phyloP scores from a whole-genome alignment of 331 rosid species.

The Erythrophleum ivorense region DNA sequence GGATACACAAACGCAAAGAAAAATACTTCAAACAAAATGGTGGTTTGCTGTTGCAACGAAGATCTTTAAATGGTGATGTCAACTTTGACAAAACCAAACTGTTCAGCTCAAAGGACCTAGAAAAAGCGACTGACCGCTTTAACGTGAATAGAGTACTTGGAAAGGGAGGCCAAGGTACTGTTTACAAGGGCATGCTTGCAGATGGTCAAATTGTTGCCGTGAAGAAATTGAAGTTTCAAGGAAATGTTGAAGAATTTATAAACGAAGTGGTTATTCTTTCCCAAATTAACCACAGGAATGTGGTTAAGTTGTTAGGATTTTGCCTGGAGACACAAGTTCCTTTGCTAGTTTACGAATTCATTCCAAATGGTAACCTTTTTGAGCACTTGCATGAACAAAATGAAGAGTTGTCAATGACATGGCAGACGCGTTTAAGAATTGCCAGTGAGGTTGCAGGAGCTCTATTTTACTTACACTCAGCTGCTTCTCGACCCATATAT shows the following conservation, averaged over 20 bases:
- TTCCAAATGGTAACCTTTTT: slow-evolving; percentile 46
- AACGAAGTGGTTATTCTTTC: slow-evolving; percentile 49
- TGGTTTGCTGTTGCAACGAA: slow-evolving; percentile 42
- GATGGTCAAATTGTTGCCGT: slow-evolving; percentile 48
- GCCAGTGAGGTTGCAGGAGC: slow-evolving; percentile 47
- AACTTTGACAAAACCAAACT: slow-evolving; percentile 27
- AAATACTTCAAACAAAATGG: slow-evolving; percentile 46
- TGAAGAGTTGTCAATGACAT: slow-evolving; percentile 43
- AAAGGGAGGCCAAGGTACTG: slow-evolving; percentile 54
- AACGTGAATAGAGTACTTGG: slow-evolving; percentile 47
- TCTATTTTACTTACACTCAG: slow-evolving; percentile 47
- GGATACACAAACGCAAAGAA: slow-evolving; percentile 19
- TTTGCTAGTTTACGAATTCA: slow-evolving; percentile 47
- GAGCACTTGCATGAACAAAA: slow-evolving; percentile 39
- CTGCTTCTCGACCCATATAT: slow-evolving; percentile 48
- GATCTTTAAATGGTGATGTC: slow-evolving; percentile 17
- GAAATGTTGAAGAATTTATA: slow-evolving; percentile 43
- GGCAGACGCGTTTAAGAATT: slow-evolving; percentile 50
- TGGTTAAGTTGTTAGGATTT: slow-evolving; percentile 47
- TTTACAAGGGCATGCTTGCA: slow-evolving; percentile 50
- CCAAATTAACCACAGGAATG: slow-evolving; percentile 45
- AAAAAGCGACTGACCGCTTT: slow-evolving; percentile 48
- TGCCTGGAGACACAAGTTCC: slow-evolving; percentile 53
- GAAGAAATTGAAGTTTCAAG: slow-evolving; percentile 44
- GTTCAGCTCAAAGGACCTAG: slow-evolving; percentile 38